Percentiles rank a stretch among this genome's conserved stretches.
phyloP scores from a whole-genome alignment of 2,329 filamentous ascomycete genomes.

The Verticillium nubilum region DNA sequence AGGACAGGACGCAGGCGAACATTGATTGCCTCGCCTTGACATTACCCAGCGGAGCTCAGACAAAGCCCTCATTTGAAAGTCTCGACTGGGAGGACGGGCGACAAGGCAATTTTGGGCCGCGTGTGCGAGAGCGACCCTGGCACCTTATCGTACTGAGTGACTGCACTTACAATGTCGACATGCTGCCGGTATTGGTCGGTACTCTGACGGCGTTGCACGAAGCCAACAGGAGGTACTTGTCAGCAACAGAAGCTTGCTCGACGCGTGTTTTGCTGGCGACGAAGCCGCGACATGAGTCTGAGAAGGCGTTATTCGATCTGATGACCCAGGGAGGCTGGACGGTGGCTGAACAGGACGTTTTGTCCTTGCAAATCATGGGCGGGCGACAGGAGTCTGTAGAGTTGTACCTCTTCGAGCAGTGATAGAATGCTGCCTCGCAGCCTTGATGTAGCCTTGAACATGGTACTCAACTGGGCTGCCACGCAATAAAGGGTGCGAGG shows the following conservation, averaged over 20 bases:
- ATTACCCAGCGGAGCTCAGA: conserved; percentile 5
- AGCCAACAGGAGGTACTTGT: conserved; percentile 20
- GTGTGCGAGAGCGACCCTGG: conserved; percentile 36
- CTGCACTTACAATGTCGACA: conserved; percentile 57
- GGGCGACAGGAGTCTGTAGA: conserved; percentile 40
- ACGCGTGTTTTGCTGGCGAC: conserved; percentile 49
- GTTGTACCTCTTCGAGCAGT: conserved; percentile 44
- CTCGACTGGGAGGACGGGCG: conserved; percentile 52
- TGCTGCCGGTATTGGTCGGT: conserved; percentile 45
- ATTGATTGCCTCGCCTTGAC: conserved; percentile 27
- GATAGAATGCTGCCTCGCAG: no score
- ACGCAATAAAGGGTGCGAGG: no score
- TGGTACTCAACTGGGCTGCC: no score
- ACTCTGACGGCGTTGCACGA: conserved; percentile 45
- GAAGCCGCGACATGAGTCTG: conserved; percentile 50
- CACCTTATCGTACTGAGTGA: conserved; percentile 52
- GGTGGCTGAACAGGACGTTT: conserved; percentile 30
- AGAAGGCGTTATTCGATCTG: conserved; percentile 41
- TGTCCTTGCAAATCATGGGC: conserved; percentile 41
- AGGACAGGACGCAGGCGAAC: conserved; percentile 42
- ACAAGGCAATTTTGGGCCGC: conserved; percentile 35
- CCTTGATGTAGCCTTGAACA: no score
- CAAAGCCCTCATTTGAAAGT: conserved; percentile 37
- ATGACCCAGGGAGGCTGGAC: conserved; percentile 41
- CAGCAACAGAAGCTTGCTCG: background rate